Base-by-base conservation (phyloP, 2,329 filamentous ascomycete species). In the Huntiella abstrusa region DNA sequence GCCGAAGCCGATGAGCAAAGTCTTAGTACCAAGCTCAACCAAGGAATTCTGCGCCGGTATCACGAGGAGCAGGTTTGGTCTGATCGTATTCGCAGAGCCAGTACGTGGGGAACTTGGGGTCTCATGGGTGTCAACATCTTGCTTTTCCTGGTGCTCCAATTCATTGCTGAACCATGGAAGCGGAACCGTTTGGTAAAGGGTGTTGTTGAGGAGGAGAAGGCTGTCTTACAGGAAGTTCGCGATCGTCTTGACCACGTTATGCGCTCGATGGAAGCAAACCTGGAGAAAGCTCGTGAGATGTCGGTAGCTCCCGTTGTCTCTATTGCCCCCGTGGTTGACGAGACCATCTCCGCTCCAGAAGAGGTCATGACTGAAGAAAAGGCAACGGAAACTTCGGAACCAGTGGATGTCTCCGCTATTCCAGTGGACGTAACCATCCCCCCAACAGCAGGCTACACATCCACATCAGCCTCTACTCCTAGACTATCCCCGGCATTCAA, bases 21-120 rank as follows among this genome's bases (percentile, higher is more conserved):
- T 51, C 73, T 86, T 1, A 74, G 78, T 47, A 74, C 77, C 45
- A 73, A 78, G 55, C 66, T 98, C 46, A 88, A 82, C 58, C 77
- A 80, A 51, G 77, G 80, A 43, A 95, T 96, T 55, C 67, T 95
- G 44, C 82, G 82, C 51, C 76, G 92, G 51, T 98, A 98, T 62
- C 91, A 98, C 61, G 91, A 98, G 64, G 91, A 98, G 66, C 91
- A 98, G 65, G 92, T 98, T 48, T 98, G 91, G 91, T 93, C 84
- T 58, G 91, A 98, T 60, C 88, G 93, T 55, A 98, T 98, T 58
- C 73, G 91, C 33, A 72, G 91, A 53, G 94, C 94, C 69, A 91
- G 83, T 59, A 98, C 91, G 0, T 98, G 91, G 91, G 88, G 92
- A 33, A 98, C 91, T 0, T 96, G 92, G 77, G 91, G 88, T 0